A percentile compares a stretch with the other conserved stretches of the same genome.
Evolutionary conservation across 768 basidiomycete genomes (phyloP).

Genomic region (Tricholoma sp.): DNA sequence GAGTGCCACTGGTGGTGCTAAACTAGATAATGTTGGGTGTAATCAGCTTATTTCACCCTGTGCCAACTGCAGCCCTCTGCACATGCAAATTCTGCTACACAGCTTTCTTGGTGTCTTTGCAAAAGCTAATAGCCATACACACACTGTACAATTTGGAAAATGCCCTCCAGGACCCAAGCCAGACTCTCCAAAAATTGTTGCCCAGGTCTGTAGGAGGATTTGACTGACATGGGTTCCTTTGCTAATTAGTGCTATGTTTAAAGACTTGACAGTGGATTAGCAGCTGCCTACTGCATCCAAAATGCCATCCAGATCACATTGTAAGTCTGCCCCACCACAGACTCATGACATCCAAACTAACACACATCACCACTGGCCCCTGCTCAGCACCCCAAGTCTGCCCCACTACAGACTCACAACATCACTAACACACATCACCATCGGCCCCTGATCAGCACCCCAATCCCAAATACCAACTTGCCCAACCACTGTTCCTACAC

Average conservation of each 20-base stretch:
- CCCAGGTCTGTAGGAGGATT: slow-evolving; percentile 47
- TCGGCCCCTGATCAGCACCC: too few relatives aligned
- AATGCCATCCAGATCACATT: slow-evolving; percentile 90
- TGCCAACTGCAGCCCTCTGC: slow-evolving; percentile 84
- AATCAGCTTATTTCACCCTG: slow-evolving; percentile 96
- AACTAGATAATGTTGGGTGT: slow-evolving; percentile 78
- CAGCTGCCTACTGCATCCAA: slow-evolving; percentile 88
- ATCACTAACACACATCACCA: too few relatives aligned
- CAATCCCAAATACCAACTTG: too few relatives aligned
- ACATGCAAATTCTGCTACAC: slow-evolving; percentile 87
- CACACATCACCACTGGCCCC: too few relatives aligned
- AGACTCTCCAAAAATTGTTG: slow-evolving; percentile 78
- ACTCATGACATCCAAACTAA: too few relatives aligned
- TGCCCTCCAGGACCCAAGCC: slow-evolving; percentile 86
- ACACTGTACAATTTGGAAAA: slow-evolving; percentile 89
- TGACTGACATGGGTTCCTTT: slow-evolving; percentile 1
- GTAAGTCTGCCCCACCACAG: too few relatives aligned
- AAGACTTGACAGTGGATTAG: slow-evolving; percentile 90
- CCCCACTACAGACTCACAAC: too few relatives aligned
- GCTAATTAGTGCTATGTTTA: slow-evolving; percentile 2
- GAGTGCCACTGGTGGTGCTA: slow-evolving; percentile 71
- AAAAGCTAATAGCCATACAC: slow-evolving; percentile 89
- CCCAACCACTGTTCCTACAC: too few relatives aligned
- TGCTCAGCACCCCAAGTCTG: too few relatives aligned
- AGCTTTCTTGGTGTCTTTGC: slow-evolving; percentile 86